Evolutionary conservation across 1,139 yeast genomes (phyloP), one percentile per base, ranked within the genome.

Genomic region (Saccharomyces hybrid): DNA sequence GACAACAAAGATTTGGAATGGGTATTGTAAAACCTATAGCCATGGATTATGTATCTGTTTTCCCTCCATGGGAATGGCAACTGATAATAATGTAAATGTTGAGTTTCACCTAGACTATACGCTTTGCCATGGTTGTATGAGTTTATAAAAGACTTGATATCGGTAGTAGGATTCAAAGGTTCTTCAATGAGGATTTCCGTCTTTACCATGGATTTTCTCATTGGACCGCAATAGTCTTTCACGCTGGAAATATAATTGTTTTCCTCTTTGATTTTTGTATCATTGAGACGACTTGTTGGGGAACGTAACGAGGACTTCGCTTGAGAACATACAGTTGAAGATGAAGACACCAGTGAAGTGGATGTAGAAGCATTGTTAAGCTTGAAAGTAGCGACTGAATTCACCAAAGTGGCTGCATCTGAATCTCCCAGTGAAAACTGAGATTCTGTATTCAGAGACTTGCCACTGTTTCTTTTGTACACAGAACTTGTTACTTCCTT

Each of bases 21-120:
- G 50, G 80, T 78, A 58, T 81, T 75, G 55, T 87, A 84, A 72
- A 93, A 93, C 59, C 98, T 75, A 73, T 93, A 93, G 1, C 98
- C 98, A 53, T 82, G 73, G 38, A 86, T 76, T 55, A 93, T 88
- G 69, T 81, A 90, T 56, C 90, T 84, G 73, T 93, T 93, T 69
- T 91, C 97, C 66, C 96, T 79, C 97, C 97, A 93, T 52, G 88
- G 88, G 59, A 84, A 80, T 1, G 99, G 99, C 52, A 93, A 75
- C 69, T 93, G 96, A 66, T 88, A 89, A 70, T 86, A 88, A 62
- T 89, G 90, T 52, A 93, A 73, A 56, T 84, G 78, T 52, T 84
- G 70, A 6, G 72, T 60, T 47, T 79, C 74, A 2, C 96, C 95
- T 8, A 74, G 69, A 32, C 74, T 73, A 47, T 79, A 68, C 0